Conservation (phyloP, 2,329 filamentous ascomycete genomes). For the Fusarium clavum region DNA sequence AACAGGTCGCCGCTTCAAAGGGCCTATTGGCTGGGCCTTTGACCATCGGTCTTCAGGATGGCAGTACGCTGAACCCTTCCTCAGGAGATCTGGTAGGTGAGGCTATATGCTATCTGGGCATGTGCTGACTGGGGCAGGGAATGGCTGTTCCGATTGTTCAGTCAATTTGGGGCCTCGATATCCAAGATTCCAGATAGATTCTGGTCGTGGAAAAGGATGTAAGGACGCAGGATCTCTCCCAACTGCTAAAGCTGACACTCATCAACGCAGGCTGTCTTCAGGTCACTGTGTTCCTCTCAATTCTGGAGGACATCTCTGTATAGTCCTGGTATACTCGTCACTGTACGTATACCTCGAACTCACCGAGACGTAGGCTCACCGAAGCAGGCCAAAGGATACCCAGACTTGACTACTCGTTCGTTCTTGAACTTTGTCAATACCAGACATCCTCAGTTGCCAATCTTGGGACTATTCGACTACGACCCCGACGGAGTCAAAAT, state of each 20-base stretch:
- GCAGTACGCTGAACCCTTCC: constrained; percentile 52
- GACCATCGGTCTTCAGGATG: constrained; percentile 58
- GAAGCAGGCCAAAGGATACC: constrained; percentile 81
- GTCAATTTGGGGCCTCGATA: constrained; percentile 62
- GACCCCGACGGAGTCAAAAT: constrained; percentile 83
- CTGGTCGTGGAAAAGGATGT: constrained; percentile 85
- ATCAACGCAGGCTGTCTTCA: constrained; percentile 74
- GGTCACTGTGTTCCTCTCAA: constrained; percentile 68
- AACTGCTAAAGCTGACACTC: constrained; percentile 27
- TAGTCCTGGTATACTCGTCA: constrained; percentile 74
- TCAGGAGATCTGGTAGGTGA: constrained; percentile 46
- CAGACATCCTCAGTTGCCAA: constrained; percentile 62
- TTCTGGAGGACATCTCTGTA: constrained; percentile 64
- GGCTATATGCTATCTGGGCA: no score
- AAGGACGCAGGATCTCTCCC: constrained; percentile 6
- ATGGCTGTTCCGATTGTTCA: constrained; percentile 67
- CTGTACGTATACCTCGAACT: constrained; percentile 57
- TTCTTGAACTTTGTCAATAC: constrained; percentile 69
- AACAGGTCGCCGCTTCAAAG: constrained; percentile 77
- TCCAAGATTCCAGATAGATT: constrained; percentile 69
- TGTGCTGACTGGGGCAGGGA: constrained; percentile 59
- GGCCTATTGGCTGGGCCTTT: constrained; percentile 74
- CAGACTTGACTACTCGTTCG: constrained; percentile 76
- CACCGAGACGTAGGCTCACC: background rate
- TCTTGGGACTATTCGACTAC: constrained; percentile 76